phyloP scores from a whole-genome alignment of 176 grass and related monocot genomes.

The Elymus sibiricus region DNA sequence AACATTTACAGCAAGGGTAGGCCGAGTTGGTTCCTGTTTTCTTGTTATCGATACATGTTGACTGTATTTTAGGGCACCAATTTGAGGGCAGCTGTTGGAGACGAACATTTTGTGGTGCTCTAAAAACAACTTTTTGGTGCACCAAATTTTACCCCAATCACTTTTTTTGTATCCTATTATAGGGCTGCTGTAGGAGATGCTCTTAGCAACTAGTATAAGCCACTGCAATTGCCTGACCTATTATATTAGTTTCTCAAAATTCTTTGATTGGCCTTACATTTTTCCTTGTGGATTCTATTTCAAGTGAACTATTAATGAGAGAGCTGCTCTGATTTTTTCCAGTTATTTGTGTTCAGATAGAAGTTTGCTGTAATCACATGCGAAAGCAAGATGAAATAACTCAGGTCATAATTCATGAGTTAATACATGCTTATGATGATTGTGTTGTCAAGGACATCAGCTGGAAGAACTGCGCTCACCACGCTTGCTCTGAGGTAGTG shows the following conservation, averaged over 20 bases:
- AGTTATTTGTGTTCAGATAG: conserved; percentile 49
- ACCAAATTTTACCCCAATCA: no score
- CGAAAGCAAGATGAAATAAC: conserved; percentile 65
- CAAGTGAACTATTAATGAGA: background rate
- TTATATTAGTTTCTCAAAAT: background rate
- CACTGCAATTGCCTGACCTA: background rate
- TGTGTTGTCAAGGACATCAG: conserved; percentile 79
- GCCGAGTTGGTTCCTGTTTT: no score
- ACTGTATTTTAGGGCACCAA: no score
- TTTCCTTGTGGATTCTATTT: conserved; percentile 7
- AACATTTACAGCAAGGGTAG: no score
- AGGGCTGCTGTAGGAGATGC: no score
- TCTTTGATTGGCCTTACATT: background rate
- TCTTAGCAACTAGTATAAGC: background rate
- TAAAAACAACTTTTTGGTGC: no score
- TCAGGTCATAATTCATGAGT: conserved; percentile 78
- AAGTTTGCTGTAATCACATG: conserved; percentile 76
- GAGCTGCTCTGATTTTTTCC: conserved; percentile 10
- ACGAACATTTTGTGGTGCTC: no score
- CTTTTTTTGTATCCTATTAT: no score
- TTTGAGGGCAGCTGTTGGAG: no score
- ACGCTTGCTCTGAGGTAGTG: conserved; percentile 93
- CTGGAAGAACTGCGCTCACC: conserved; percentile 85
- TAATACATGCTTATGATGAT: conserved; percentile 96
- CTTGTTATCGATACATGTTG: no score